Evolutionary conservation across 2,329 filamentous ascomycete genomes (phyloP).

Genomic region (Alternaria rosae): DNA sequence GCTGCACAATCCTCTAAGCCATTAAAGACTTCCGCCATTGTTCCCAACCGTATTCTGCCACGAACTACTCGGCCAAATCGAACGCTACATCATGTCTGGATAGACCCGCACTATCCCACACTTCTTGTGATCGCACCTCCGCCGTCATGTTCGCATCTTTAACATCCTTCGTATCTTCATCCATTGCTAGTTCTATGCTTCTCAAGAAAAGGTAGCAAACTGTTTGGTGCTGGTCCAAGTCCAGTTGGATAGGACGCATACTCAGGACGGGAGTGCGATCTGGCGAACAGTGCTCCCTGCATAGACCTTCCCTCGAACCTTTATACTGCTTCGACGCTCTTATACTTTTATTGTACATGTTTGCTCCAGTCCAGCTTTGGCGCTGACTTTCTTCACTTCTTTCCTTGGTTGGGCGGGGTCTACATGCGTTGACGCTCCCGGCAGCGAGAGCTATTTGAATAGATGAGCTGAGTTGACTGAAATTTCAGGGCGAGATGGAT

Average conservation of each 20-base stretch:
- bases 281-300: constrained; percentile 5
- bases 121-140: not conserved
- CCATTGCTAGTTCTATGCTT: not conserved
- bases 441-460: not conserved
- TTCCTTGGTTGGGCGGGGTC: constrained; percentile 6
- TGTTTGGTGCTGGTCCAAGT: not conserved
- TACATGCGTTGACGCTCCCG: not conserved
- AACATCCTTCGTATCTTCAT: not conserved
- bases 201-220: not conserved
- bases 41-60: constrained; percentile 15
- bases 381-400: constrained; percentile 17
- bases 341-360: constrained; percentile 32
- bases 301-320: constrained; percentile 19
- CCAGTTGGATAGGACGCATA: constrained; percentile 3
- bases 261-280: not conserved
- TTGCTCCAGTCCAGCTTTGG: constrained; percentile 15
- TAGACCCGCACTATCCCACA: not conserved
- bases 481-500: not conserved
- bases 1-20: constrained; percentile 47
- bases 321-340: constrained; percentile 9
- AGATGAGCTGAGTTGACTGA: not conserved
- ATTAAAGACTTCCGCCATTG: not conserved
- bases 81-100: not conserved
- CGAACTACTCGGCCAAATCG: not conserved
- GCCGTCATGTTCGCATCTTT: not conserved